phyloP scores from a whole-genome alignment of 805 yeast genomes.

The Debaryomyces maramus region DNA sequence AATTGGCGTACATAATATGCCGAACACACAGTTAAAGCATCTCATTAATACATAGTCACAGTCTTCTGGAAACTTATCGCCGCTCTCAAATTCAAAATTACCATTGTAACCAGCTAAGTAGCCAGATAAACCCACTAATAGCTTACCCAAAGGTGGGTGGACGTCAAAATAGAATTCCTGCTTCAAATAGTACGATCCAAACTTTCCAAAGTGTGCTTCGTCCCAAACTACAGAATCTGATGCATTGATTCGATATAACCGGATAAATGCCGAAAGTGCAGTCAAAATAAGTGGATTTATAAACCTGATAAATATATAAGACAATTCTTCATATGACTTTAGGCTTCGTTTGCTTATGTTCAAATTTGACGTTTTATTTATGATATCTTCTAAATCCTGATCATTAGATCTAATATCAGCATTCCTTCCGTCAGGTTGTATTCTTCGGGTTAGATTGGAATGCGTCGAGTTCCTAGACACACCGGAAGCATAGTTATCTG shows the following conservation, averaged over 20 bases:
- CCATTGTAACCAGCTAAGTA: conserved; percentile 87
- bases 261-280: conserved; percentile 42
- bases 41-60: conserved; percentile 86
- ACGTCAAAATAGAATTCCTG: conserved; percentile 95
- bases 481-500: neutral
- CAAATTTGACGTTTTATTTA: conserved; percentile 20
- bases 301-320: conserved; percentile 12
- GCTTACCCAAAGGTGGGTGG: conserved; percentile 95
- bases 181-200: conserved; percentile 84
- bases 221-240: conserved; percentile 90
- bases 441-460: neutral
- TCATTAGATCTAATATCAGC: neutral
- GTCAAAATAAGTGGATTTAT: conserved; percentile 36
- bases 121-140: conserved; percentile 87
- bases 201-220: conserved; percentile 97
- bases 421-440: neutral
- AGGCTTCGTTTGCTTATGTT: conserved; percentile 9
- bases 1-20: conserved; percentile 81
- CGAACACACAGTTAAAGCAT: conserved; percentile 79
- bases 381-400: conserved; percentile 22
- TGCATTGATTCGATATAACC: conserved; percentile 73
- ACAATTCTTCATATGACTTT: neutral
- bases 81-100: conserved; percentile 84
- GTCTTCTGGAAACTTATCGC: conserved; percentile 70
- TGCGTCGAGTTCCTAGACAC: neutral